These are phyloP conservation scores for Conoideocrella luteorostrata DNA, from an alignment of 2,329 filamentous ascomycete genomes.

Conservation along the genomic window DNA sequence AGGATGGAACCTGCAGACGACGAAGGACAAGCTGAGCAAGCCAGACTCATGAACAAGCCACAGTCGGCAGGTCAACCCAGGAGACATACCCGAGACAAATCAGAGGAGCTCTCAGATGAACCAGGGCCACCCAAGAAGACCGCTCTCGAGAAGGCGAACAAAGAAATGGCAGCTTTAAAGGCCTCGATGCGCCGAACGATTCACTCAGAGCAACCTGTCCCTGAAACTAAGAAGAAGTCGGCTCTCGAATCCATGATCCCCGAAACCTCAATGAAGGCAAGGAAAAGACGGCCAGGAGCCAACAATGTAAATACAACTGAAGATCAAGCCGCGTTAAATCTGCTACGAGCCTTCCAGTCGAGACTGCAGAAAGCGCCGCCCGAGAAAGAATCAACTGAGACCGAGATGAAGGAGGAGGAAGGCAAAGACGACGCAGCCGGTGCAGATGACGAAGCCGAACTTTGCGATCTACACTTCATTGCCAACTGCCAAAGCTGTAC, in stretches of 20 bases:
- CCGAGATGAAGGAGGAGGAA: constrained; percentile 30
- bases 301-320: constrained; percentile 44
- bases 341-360: constrained; percentile 73
- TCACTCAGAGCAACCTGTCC: constrained; percentile 37
- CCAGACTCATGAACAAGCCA: too few relatives aligned
- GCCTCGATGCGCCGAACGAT: constrained; percentile 70
- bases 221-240: constrained; percentile 54
- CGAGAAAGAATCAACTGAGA: constrained; percentile 32
- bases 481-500: constrained; percentile 89
- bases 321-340: constrained; percentile 59
- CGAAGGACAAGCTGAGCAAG: too few relatives aligned
- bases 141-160: constrained; percentile 64
- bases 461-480: constrained; percentile 95
- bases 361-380: constrained; percentile 57
- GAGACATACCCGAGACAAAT: constrained; percentile 9
- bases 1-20: too few relatives aligned
- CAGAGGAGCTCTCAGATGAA: constrained; percentile 17
- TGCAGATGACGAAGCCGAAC: constrained; percentile 59
- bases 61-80: not conserved
- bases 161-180: constrained; percentile 74
- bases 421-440: constrained; percentile 17
- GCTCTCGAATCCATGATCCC: constrained; percentile 70
- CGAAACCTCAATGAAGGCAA: constrained; percentile 59
- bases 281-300: constrained; percentile 60
- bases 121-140: constrained; percentile 35